Conservation (phyloP, 371 early-diverging fungal species). For the Batkoa obscura region DNA sequence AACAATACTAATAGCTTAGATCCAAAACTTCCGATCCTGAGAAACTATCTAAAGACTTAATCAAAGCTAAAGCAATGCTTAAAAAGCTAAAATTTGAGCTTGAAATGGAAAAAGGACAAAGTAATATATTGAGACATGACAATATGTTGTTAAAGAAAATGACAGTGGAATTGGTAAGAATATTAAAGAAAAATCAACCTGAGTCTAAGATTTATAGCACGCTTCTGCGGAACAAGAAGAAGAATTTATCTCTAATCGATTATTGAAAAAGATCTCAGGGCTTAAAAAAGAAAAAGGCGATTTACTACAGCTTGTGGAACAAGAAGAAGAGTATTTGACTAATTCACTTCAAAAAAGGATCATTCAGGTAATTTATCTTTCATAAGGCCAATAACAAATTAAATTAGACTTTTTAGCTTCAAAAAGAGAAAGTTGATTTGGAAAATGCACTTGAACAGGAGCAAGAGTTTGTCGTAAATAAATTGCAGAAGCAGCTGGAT, state of each 20-base stretch:
- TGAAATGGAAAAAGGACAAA: slow-evolving; percentile 46
- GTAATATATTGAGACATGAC: slow-evolving; percentile 41
- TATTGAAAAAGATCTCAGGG: slow-evolving; percentile 39
- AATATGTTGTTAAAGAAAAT: slow-evolving; percentile 33
- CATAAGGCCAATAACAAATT: background rate
- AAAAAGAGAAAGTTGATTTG: slow-evolving; percentile 62
- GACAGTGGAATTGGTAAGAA: slow-evolving; percentile 36
- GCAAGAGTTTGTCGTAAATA: slow-evolving; percentile 65
- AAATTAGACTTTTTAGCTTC: slow-evolving; percentile 18
- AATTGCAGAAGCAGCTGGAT: slow-evolving; percentile 37
- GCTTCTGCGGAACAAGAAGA: slow-evolving; percentile 47
- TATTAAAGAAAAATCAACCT: background rate
- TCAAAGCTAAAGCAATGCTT: slow-evolving; percentile 8
- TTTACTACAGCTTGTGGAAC: slow-evolving; percentile 40
- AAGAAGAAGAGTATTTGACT: slow-evolving; percentile 53
- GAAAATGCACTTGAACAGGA: slow-evolving; percentile 67
- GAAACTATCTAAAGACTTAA: background rate
- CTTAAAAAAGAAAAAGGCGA: slow-evolving; percentile 52
- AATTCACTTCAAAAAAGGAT: slow-evolving; percentile 54
- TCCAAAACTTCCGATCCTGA: background rate
- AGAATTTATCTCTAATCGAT: slow-evolving; percentile 42
- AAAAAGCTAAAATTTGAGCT: slow-evolving; percentile 39
- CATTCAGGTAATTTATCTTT: slow-evolving; percentile 19
- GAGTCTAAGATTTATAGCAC: slow-evolving; percentile 15
- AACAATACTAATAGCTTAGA: background rate